These are phyloP conservation scores for Niveomyces coronatus DNA, from an alignment of 2,329 filamentous ascomycete genomes.

Conservation along the genomic window DNA sequence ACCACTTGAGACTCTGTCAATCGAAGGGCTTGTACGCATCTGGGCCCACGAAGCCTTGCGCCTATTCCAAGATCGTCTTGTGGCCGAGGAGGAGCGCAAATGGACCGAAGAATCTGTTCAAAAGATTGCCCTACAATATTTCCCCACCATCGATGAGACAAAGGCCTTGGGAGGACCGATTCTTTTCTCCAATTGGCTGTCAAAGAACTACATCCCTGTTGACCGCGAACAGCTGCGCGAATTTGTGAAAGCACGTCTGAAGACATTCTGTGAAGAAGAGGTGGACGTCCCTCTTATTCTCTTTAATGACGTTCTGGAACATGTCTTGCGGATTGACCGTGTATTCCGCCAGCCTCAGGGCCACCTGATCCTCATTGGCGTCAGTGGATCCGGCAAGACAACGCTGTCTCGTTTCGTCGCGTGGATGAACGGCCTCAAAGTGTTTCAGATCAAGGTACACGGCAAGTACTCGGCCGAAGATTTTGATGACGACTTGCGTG, in stretches of 20 bases:
- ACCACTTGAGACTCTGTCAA: slow-evolving; percentile 73
- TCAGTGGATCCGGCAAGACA: slow-evolving; percentile 97
- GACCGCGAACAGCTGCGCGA: slow-evolving; percentile 91
- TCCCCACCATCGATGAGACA: slow-evolving; percentile 88
- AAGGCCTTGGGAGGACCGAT: slow-evolving; percentile 88
- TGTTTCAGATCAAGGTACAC: slow-evolving; percentile 99
- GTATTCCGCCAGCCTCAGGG: slow-evolving; percentile 98
- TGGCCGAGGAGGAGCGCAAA: slow-evolving; percentile 83
- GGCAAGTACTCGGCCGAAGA: slow-evolving; percentile 97
- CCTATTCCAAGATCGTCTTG: slow-evolving; percentile 93
- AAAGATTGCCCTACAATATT: slow-evolving; percentile 79
- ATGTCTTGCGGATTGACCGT: slow-evolving; percentile 94
- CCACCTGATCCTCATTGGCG: slow-evolving; percentile 95
- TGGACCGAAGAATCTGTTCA: slow-evolving; percentile 90
- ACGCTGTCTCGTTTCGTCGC: slow-evolving; percentile 96
- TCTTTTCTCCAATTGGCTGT: slow-evolving; percentile 98
- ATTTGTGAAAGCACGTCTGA: slow-evolving; percentile 92
- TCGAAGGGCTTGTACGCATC: slow-evolving; percentile 90
- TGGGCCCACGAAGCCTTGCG: slow-evolving; percentile 97
- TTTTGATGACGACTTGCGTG: slow-evolving; percentile 94
- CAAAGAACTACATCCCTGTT: slow-evolving; percentile 95
- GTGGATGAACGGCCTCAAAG: slow-evolving; percentile 99
- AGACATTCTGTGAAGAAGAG: slow-evolving; percentile 98
- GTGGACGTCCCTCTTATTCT: slow-evolving; percentile 96
- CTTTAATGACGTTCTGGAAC: slow-evolving; percentile 98